Percentiles rank a stretch among this genome's conserved stretches.
Conservation (phyloP, 331 rosid genomes). For the Erythrophleum ivorense region DNA sequence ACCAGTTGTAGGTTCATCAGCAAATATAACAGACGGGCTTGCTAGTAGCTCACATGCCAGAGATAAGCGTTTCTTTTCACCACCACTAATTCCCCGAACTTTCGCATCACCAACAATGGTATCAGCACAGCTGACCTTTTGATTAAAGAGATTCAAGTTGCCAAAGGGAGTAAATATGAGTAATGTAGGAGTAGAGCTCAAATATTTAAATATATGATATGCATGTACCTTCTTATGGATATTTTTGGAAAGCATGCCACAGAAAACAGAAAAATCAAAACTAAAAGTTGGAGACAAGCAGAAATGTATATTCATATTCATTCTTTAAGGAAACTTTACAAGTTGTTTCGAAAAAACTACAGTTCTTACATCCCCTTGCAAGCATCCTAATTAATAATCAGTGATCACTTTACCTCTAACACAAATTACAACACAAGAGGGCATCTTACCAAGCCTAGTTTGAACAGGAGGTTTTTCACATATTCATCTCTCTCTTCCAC, state of each 20-base stretch:
- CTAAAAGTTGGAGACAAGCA: not conserved
- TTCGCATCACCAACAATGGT: constrained; percentile 43
- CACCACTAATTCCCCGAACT: constrained; percentile 88
- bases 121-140: constrained; percentile 92
- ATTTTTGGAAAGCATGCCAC: constrained; percentile 1
- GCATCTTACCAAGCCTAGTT: constrained; percentile 80
- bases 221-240: constrained; percentile 8
- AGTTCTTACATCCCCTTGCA: not conserved
- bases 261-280: not conserved
- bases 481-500: constrained; percentile 78
- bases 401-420: constrained; percentile 20
- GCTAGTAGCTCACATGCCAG: constrained; percentile 26
- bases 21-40: constrained; percentile 69
- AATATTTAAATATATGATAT: constrained; percentile 27
- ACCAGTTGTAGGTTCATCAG: constrained; percentile 99
- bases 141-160: constrained; percentile 38
- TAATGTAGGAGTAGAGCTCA: constrained; percentile 24
- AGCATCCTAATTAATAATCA: constrained; percentile 6
- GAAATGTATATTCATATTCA: constrained; percentile 1
- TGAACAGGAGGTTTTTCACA: constrained; percentile 82
- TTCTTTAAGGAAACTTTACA: constrained; percentile 9
- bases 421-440: not conserved
- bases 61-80: constrained; percentile 90
- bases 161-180: constrained; percentile 22
- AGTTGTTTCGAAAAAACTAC: not conserved